Percentiles rank a stretch among this genome's conserved stretches.
phyloP scores from a whole-genome alignment of 2,329 filamentous ascomycete genomes.

The Ophiostoma populinum region DNA sequence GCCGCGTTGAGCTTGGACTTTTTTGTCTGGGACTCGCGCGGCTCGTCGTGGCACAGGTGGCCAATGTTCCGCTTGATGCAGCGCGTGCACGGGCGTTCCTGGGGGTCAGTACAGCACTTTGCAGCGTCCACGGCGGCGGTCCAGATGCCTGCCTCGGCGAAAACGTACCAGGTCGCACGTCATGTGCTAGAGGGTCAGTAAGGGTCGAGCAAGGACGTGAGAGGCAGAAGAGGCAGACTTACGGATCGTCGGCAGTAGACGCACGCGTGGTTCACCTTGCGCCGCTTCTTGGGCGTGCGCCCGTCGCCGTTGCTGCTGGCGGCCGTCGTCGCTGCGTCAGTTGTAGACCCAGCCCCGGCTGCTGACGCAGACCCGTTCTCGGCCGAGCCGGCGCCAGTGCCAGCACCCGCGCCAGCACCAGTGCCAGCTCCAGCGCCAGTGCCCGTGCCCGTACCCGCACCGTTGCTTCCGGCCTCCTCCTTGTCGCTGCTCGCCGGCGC shows the following conservation, averaged over 20 bases:
- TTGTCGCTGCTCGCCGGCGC: slow-evolving; percentile 6
- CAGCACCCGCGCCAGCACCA: too few relatives aligned
- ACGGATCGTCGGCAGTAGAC: slow-evolving; percentile 83
- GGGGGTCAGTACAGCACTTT: too few relatives aligned
- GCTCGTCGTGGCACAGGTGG: slow-evolving; percentile 95
- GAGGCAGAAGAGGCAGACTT: slow-evolving; percentile 24
- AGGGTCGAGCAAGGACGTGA: slow-evolving; percentile 6
- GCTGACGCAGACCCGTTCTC: neutral
- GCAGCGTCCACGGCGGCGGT: too few relatives aligned
- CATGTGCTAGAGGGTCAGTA: slow-evolving; percentile 50
- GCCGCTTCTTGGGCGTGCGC: slow-evolving; percentile 63
- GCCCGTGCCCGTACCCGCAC: too few relatives aligned
- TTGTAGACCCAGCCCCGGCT: neutral
- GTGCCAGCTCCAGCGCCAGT: too few relatives aligned
- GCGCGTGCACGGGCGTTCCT: slow-evolving; percentile 91
- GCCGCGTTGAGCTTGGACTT: slow-evolving; percentile 53
- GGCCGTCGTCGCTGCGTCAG: slow-evolving; percentile 6
- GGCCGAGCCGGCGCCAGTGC: too few relatives aligned
- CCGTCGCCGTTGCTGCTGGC: slow-evolving; percentile 15
- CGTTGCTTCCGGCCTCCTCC: slow-evolving; percentile 2
- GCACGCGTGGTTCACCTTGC: slow-evolving; percentile 81
- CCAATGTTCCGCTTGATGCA: slow-evolving; percentile 98
- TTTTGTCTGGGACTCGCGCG: slow-evolving; percentile 66
- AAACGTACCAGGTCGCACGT: slow-evolving; percentile 73
- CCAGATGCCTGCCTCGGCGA: too few relatives aligned